These are phyloP conservation scores for Hanseniaspora lachancei DNA, from an alignment of 805 yeast species.

Conservation along the genomic window DNA sequence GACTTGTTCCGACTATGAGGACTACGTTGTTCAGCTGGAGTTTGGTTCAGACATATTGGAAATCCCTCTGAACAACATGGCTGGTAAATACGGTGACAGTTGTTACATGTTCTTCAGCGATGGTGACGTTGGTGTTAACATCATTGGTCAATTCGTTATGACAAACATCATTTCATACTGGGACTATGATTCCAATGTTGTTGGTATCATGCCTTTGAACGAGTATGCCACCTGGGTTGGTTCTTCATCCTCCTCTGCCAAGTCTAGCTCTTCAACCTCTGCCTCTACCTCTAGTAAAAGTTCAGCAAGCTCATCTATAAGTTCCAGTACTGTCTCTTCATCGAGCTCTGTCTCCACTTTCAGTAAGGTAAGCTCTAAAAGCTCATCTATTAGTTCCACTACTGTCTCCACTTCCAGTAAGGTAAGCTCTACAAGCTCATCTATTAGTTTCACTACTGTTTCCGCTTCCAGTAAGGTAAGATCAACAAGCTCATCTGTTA, in stretches of 20 bases:
- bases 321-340: neutral
- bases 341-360: neutral
- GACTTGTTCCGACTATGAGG: conserved; percentile 8
- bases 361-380: neutral
- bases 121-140: neutral
- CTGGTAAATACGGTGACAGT: neutral
- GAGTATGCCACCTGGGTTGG: neutral
- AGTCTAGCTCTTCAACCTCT: neutral
- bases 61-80: conserved; percentile 12
- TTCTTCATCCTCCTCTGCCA: neutral
- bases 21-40: neutral
- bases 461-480: neutral
- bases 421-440: neutral
- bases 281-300: neutral
- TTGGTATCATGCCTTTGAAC: conserved; percentile 7
- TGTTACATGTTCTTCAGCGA: conserved; percentile 11
- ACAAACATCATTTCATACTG: conserved; percentile 11
- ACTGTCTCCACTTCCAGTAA: neutral
- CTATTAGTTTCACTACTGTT: neutral
- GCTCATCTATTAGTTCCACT: conserved; percentile 2
- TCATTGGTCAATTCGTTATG: conserved; percentile 13
- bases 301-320: neutral
- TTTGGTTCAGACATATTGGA: neutral
- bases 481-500: too few relatives aligned
- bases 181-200: conserved; percentile 7